Evolutionary conservation across 345 rosid species (phyloP).

Genomic region (Punica granatum): DNA sequence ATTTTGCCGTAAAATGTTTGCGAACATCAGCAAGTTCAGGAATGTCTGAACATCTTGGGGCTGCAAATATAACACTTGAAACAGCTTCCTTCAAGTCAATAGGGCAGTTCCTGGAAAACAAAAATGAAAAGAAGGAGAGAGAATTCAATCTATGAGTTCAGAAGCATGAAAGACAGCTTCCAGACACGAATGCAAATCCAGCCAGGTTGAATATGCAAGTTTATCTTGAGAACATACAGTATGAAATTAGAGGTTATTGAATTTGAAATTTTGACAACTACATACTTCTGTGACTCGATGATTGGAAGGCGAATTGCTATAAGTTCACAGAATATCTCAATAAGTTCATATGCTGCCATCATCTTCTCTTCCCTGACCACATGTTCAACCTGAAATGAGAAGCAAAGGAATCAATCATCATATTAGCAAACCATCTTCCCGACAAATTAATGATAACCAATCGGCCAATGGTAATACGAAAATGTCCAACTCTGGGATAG

Average conservation of each 20-base stretch:
- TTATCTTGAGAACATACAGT: not conserved
- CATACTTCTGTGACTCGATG: constrained; percentile 88
- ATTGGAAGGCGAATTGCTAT: constrained; percentile 71
- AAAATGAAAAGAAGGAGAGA: not conserved
- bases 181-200: not conserved
- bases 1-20: constrained; percentile 70
- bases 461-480: not conserved
- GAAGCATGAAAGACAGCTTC: not conserved
- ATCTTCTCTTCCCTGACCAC: constrained; percentile 87
- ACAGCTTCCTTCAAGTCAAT: constrained; percentile 90
- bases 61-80: constrained; percentile 62
- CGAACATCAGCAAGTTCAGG: constrained; percentile 63
- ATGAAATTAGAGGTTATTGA: not conserved
- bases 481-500: not conserved
- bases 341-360: constrained; percentile 73
- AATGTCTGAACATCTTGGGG: constrained; percentile 75
- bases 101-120: constrained; percentile 62
- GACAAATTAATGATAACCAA: not conserved
- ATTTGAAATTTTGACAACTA: not conserved
- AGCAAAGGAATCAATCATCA: not conserved
- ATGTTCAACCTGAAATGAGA: constrained; percentile 69
- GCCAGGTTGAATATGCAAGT: not conserved
- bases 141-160: not conserved
- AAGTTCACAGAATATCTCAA: constrained; percentile 80
- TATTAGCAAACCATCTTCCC: not conserved